phyloP scores from a whole-genome alignment of 140 eudicot genomes.

The Anethum foeniculum region DNA sequence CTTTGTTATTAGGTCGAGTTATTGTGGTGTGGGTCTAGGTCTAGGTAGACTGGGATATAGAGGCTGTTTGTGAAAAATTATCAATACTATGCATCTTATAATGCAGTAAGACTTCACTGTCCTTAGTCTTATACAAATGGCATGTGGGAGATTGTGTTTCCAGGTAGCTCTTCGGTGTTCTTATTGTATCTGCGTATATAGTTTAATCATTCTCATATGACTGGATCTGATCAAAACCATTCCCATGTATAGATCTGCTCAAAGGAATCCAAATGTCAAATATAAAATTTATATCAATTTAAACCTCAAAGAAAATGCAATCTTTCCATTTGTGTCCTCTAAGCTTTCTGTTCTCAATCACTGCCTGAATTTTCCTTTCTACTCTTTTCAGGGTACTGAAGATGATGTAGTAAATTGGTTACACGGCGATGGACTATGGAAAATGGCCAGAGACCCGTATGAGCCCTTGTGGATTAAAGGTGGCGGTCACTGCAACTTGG shows the following conservation, averaged over 20 bases:
- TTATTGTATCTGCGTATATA: not conserved
- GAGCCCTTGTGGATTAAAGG: constrained; percentile 99
- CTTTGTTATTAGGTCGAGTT: not conserved
- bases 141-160: not conserved
- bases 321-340: constrained; percentile 24
- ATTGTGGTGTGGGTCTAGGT: not conserved
- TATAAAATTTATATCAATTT: not conserved
- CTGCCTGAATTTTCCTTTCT: constrained; percentile 37
- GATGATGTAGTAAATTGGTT: constrained; percentile 88
- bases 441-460: constrained; percentile 78
- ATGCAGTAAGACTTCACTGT: not conserved
- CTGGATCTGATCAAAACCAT: not conserved
- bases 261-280: not conserved
- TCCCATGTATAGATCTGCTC: not conserved
- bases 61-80: not conserved
- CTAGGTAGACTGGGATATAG: not conserved
- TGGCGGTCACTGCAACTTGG: constrained; percentile 98
- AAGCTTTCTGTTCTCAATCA: not conserved
- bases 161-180: not conserved
- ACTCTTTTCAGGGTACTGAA: constrained; percentile 84
- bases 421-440: constrained; percentile 84
- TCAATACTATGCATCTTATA: not conserved
- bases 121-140: not conserved
- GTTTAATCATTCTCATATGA: not conserved
- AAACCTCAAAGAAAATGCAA: not conserved